Conservation (phyloP, 305 asterid species). For the Andrographis paniculata region DNA sequence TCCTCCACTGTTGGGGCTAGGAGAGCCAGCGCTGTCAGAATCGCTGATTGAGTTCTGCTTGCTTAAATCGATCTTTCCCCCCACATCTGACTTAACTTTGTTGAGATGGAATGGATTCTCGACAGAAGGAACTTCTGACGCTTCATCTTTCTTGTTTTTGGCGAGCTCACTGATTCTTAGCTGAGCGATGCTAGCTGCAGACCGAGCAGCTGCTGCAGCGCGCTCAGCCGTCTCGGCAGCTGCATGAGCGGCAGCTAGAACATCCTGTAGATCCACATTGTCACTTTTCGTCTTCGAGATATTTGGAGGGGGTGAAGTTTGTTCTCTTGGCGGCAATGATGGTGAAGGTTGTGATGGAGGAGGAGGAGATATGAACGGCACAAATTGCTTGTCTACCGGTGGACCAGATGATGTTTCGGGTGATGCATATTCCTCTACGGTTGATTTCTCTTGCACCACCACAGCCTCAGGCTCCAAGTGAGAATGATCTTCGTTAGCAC, state of each 20-base stretch:
- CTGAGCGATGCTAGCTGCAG: conserved; percentile 86
- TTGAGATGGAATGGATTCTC: conserved; percentile 46
- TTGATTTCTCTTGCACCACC: conserved; percentile 24
- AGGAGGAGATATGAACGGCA: conserved; percentile 55
- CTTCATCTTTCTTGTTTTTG: conserved; percentile 31
- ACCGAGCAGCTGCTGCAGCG: conserved; percentile 93
- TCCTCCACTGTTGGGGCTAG: conserved; percentile 18
- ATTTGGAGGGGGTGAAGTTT: conserved; percentile 23
- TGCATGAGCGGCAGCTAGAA: conserved; percentile 79
- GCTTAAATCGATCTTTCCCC: conserved; percentile 21
- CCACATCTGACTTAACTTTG: conserved; percentile 17
- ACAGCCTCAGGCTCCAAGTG: conserved; percentile 26
- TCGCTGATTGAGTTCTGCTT: conserved; percentile 25
- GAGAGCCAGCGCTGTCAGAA: conserved; percentile 23
- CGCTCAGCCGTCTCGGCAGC: conserved; percentile 90
- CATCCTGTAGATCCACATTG: conserved; percentile 62
- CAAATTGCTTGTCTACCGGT: conserved; percentile 47
- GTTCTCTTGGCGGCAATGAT: conserved; percentile 20
- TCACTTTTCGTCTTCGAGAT: conserved; percentile 24
- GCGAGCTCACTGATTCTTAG: conserved; percentile 62
- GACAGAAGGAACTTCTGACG: conserved; percentile 20
- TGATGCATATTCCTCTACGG: conserved; percentile 23
- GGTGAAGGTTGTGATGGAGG: conserved; percentile 35
- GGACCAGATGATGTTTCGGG: conserved; percentile 15
- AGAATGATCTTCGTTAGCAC: conserved; percentile 14